phyloP scores from a whole-genome alignment of 306 rosid species.

The Vigna reflexopilosa region DNA sequence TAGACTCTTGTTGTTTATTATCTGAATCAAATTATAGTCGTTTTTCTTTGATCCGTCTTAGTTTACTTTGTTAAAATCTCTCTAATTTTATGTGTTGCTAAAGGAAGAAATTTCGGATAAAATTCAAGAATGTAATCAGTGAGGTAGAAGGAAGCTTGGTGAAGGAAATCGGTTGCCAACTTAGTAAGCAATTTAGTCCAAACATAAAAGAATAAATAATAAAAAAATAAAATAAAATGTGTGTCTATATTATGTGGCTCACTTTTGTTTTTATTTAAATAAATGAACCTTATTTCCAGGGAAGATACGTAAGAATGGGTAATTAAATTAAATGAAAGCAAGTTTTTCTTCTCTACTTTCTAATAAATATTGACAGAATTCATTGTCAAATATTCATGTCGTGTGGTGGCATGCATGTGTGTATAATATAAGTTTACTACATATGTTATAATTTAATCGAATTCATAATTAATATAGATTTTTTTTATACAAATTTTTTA shows the following conservation, averaged over 20 bases:
- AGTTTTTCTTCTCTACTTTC: not conserved
- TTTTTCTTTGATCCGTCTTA: not conserved
- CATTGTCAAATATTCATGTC: not conserved
- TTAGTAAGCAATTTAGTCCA: slow-evolving; percentile 21
- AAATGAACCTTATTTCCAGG: slow-evolving; percentile 1
- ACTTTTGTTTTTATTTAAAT: not conserved
- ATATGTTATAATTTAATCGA: no score
- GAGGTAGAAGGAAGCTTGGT: slow-evolving; percentile 6
- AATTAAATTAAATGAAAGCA: not conserved
- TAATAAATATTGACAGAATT: not conserved
- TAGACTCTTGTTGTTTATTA: slow-evolving; percentile 9
- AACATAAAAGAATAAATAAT: not conserved
- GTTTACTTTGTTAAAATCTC: not conserved
- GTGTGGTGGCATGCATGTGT: not conserved
- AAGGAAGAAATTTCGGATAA: not conserved
- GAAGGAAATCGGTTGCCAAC: slow-evolving; percentile 24
- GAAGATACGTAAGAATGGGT: not conserved
- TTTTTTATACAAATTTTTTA: no score
- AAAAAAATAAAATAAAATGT: not conserved
- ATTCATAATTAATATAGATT: no score
- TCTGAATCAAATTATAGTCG: slow-evolving; percentile 7
- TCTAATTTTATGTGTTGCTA: not conserved
- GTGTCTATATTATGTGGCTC: not conserved
- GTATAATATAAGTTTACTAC: not conserved
- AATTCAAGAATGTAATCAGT: not conserved